Base-by-base conservation (phyloP, 495 filamentous ascomycete genomes). In the Geopyxis carbonaria region DNA sequence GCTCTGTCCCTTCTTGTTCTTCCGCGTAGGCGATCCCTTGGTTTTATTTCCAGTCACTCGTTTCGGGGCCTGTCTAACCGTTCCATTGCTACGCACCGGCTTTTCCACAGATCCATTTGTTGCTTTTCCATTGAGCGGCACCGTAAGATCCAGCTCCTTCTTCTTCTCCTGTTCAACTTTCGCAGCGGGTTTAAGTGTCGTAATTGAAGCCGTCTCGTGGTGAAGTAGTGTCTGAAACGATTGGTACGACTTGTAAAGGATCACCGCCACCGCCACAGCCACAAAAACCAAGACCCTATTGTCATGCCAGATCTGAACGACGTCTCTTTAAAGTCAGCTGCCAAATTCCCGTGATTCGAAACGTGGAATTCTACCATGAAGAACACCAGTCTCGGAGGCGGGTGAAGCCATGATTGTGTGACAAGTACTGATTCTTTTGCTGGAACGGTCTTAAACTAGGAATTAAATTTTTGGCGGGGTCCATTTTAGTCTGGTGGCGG, bases 291-390 rank as follows among this genome's bases (percentile, higher is more conserved):
- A 57, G 18, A 66, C 55, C 27, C 71, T 61, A 50, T 68, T 57
- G 22, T 56, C 44, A 51, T 74, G 70, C 71, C 70, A 75, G 16
- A 68, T 42, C 42, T 64, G 64, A 21, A 73, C 49, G 28, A 63
- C 47, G 43, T 63, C 70, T 73, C 18, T 11, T 25, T 38, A 30
- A 22, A 34, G 27, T 30, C 15, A 30, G 2, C 5, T n/a, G 27
- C 11, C 15, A 15, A 30, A 30, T 30, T 2, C 11, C 2, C 15
- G 11, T 30, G 11, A 11, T n/a, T 11, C 2, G 5, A 15, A 11
- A 30, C 27, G 2, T 3, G 15, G 16, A 11, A 19, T 15, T 18
- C 31, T 34, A 34, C 31, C 18, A 11, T 34, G 3, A 3, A 34
- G 31, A 19, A 22, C 18, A 15, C 18, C 34, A n/a, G 34, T 18